Evolutionary conservation across 2,329 filamentous ascomycete species (phyloP).

Genomic region (Diaporthe velutina): DNA sequence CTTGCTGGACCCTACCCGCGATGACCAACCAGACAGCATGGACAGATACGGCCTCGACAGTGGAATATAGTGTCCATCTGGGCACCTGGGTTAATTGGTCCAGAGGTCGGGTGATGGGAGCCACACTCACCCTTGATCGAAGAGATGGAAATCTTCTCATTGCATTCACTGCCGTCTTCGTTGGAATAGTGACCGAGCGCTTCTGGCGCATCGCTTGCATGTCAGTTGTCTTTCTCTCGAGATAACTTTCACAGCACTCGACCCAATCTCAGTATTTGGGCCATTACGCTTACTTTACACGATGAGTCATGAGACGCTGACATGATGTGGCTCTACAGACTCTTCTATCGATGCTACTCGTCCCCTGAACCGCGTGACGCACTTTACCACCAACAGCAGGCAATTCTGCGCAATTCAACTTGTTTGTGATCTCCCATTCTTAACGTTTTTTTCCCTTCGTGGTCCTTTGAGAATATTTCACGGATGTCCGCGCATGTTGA

Average conservation of each 20-base stretch:
- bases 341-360: constrained; percentile 42
- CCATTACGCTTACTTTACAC: not conserved
- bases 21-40: constrained; percentile 7
- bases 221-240: not conserved
- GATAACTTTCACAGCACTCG: not conserved
- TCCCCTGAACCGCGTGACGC: constrained; percentile 40
- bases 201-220: constrained; percentile 44
- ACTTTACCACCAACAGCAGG: constrained; percentile 47
- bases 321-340: constrained; percentile 27
- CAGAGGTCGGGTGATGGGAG: constrained; percentile 46
- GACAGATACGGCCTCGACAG: not conserved
- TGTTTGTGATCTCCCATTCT: not conserved
- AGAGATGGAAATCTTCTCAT: constrained; percentile 49
- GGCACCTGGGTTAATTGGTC: constrained; percentile 50
- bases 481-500: too few species aligned
- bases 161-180: constrained; percentile 51
- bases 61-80: not conserved
- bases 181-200: constrained; percentile 43
- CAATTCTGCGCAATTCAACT: constrained; percentile 20
- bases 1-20: not conserved
- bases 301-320: not conserved
- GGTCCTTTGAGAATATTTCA: too few species aligned
- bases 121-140: constrained; percentile 49
- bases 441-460: too few species aligned
- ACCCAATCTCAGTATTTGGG: not conserved